phyloP scores from a whole-genome alignment of 768 basidiomycete species.

The Leucosporidium scottii region DNA sequence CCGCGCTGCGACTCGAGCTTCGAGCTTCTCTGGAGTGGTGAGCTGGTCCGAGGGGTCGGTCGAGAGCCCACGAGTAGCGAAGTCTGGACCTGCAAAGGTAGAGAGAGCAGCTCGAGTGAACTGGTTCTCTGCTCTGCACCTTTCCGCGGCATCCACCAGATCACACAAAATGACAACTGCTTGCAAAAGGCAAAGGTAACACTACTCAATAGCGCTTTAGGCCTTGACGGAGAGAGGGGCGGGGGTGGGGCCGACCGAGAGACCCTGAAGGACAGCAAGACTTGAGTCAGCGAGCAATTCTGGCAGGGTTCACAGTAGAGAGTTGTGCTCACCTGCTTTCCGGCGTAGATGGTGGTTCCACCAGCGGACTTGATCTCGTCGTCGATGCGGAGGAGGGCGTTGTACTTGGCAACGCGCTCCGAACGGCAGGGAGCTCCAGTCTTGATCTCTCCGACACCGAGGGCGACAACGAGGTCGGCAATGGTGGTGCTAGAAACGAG shows the following conservation, averaged over 20 bases:
- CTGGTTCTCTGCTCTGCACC: neutral
- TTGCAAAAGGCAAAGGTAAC: no score
- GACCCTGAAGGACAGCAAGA: neutral
- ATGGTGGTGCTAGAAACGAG: conserved; percentile 42
- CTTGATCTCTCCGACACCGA: conserved; percentile 90
- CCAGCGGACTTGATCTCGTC: conserved; percentile 57
- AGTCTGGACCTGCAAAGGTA: neutral
- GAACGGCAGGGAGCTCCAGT: conserved; percentile 92
- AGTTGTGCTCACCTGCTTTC: conserved; percentile 57
- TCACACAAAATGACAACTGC: no score
- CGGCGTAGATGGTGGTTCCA: conserved; percentile 63
- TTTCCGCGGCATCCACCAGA: neutral
- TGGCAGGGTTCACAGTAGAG: neutral
- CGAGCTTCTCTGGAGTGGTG: neutral
- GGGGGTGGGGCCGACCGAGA: neutral
- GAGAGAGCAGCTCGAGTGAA: neutral
- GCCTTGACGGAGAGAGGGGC: conserved; percentile 7
- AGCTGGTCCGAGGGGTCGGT: neutral
- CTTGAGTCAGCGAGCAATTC: neutral
- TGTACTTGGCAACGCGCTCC: conserved; percentile 67
- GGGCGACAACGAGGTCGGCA: conserved; percentile 88
- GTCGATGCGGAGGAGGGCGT: conserved; percentile 81
- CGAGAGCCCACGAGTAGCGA: neutral
- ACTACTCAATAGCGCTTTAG: neutral
- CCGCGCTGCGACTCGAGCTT: no score